Base-by-base conservation (phyloP, 306 rosid genomes). In the Amphicarpaea edgeworthii region DNA sequence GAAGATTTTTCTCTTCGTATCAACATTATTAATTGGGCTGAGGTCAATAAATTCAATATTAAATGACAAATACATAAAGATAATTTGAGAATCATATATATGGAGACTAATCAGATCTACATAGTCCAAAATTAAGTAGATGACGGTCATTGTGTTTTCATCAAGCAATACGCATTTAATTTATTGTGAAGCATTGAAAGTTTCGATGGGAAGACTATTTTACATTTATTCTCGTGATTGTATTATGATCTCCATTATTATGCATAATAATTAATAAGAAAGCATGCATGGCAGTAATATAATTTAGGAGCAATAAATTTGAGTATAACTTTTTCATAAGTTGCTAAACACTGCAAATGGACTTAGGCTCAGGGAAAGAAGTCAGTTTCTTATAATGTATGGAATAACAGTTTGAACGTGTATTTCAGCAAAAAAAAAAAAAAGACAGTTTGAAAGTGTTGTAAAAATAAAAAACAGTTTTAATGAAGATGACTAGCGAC, bases 81-180 rank as follows among this genome's bases (percentile, higher is more conserved):
- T 50, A 50, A 51, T 51, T 51, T 51, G 14, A 51, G 28, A 51
- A 51, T 51, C 58, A n/a, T n/a, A n/a, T n/a, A n/a, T n/a, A 51
- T 47, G 20, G 53, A 15, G 9, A 47, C 7, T 12, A 46, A 46
- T 26, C n/a, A n/a, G n/a, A n/a, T n/a, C n/a, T n/a, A n/a, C n/a
- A n/a, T n/a, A 28, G 32, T 3, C 32, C 32, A 28, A 28, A 28
- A 28, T 14, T 45, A 45, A 45, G 17, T 45, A 45, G 50, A 45
- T n/a, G n/a, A n/a, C n/a, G n/a, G n/a, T n/a, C n/a, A n/a, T n/a
- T n/a, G n/a, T n/a, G n/a, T n/a, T n/a, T n/a, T n/a, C n/a, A n/a
- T n/a, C n/a, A n/a, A n/a, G n/a, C n/a, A n/a, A n/a, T n/a, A n/a
- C n/a, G n/a, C n/a, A n/a, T n/a, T n/a, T n/a, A n/a, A 49, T 49